Conservation (phyloP, 148 eudicot genomes). For the Suaeda aralocaspica region DNA sequence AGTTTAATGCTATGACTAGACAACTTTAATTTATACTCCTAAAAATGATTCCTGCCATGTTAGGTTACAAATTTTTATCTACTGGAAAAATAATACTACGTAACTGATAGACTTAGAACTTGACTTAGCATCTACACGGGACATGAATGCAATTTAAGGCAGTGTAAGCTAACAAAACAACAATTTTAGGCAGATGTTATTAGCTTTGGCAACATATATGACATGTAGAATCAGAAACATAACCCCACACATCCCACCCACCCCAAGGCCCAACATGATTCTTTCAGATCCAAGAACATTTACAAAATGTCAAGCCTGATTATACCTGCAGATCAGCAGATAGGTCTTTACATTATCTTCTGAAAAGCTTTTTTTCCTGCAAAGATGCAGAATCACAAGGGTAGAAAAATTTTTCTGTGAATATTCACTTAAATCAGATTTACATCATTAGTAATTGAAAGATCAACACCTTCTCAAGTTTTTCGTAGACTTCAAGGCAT, state of each 20-base stretch:
- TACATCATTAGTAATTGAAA: neutral
- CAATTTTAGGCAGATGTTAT: neutral
- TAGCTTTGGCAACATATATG: neutral
- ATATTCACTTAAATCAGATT: neutral
- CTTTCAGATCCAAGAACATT: neutral
- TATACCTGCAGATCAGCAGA: constrained; percentile 84
- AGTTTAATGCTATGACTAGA: neutral
- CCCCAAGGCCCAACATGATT: neutral
- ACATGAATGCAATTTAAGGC: neutral
- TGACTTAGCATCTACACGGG: neutral
- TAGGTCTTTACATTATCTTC: constrained; percentile 89
- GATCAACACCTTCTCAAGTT: constrained; percentile 78
- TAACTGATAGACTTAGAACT: neutral
- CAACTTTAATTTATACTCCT: neutral
- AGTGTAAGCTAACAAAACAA: neutral
- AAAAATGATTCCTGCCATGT: neutral
- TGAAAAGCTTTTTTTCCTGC: constrained; percentile 95
- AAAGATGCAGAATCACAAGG: constrained; percentile 21
- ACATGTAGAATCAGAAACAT: neutral
- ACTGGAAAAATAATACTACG: neutral
- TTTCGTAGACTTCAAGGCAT: constrained; percentile 89
- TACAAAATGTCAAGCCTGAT: neutral
- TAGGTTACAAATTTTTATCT: neutral
- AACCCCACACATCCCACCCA: neutral
- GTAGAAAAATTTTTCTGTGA: neutral